Evolutionary conservation across 202 grass and related monocot species (phyloP).

Genomic region (Zoysia matrella): DNA sequence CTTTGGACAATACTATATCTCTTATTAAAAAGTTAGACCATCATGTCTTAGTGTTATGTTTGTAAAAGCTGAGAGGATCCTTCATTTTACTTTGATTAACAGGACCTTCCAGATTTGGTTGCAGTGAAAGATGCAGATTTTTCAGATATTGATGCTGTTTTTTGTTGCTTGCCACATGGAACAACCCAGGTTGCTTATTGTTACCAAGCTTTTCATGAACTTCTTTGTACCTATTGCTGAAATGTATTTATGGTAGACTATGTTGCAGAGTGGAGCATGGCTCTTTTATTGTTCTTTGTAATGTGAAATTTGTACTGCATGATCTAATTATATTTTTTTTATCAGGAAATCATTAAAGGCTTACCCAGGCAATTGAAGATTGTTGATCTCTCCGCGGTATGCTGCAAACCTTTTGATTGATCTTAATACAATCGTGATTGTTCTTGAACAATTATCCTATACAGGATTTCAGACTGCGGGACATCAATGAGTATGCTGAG

Average conservation of each 20-base stretch:
- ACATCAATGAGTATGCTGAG: slow-evolving; percentile 83
- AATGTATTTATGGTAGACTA: slow-evolving; percentile 8
- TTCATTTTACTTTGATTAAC: slow-evolving; percentile 42
- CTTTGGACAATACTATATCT: background rate
- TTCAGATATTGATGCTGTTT: slow-evolving; percentile 91
- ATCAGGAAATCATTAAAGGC: slow-evolving; percentile 89
- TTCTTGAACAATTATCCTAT: slow-evolving; percentile 34
- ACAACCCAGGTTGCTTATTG: slow-evolving; percentile 83
- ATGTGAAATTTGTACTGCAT: background rate
- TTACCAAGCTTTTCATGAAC: slow-evolving; percentile 23
- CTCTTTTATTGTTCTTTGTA: background rate
- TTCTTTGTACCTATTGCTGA: background rate
- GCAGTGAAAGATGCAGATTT: slow-evolving; percentile 92
- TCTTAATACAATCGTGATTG: background rate
- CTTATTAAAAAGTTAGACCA: slow-evolving; percentile 5
- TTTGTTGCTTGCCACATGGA: slow-evolving; percentile 99
- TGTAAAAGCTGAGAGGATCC: background rate
- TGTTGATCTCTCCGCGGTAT: slow-evolving; percentile 98
- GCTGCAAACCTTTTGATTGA: slow-evolving; percentile 17
- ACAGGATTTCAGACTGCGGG: slow-evolving; percentile 85
- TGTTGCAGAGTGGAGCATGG: background rate
- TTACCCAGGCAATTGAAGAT: slow-evolving; percentile 81
- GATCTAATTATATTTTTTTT: slow-evolving; percentile 38
- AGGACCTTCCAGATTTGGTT: slow-evolving; percentile 89
- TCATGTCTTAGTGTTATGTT: slow-evolving; percentile 3